Evolutionary conservation across 2,329 filamentous ascomycete species (phyloP).

Genomic region (Paraphaeosphaeria sporulosa): DNA sequence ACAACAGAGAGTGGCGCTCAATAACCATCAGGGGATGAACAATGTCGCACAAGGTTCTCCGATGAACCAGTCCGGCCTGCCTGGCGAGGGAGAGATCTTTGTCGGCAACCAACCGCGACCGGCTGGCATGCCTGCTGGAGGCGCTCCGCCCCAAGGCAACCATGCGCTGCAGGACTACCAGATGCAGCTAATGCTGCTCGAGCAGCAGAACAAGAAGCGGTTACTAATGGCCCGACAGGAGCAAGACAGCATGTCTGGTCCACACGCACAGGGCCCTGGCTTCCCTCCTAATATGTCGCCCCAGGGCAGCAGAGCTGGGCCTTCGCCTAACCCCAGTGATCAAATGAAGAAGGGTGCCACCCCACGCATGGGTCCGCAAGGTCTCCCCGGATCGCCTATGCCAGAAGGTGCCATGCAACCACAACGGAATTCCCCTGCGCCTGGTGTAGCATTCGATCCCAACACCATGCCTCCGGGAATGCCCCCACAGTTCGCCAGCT

Average conservation of each 20-base stretch:
- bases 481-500: slow-evolving; percentile 43
- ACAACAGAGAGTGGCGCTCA: slow-evolving; percentile 82
- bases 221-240: slow-evolving; percentile 83
- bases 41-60: slow-evolving; percentile 81
- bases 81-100: slow-evolving; percentile 45
- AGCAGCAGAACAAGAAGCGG: slow-evolving; percentile 87
- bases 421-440: slow-evolving; percentile 67
- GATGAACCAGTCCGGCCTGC: slow-evolving; percentile 71
- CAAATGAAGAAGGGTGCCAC: slow-evolving; percentile 78
- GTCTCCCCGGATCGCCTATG: slow-evolving; percentile 71
- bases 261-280: slow-evolving; percentile 56
- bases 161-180: slow-evolving; percentile 87
- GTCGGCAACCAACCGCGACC: slow-evolving; percentile 42
- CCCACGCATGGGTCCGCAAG: slow-evolving; percentile 73
- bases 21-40: slow-evolving; percentile 77
- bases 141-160: slow-evolving; percentile 67
- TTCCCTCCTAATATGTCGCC: slow-evolving; percentile 74
- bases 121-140: slow-evolving; percentile 68
- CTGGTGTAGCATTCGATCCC: slow-evolving; percentile 55
- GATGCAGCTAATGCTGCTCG: slow-evolving; percentile 86
- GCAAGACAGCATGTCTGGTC: slow-evolving; percentile 71
- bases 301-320: slow-evolving; percentile 71
- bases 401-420: slow-evolving; percentile 73
- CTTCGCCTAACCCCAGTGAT: slow-evolving; percentile 79
- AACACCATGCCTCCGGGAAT: slow-evolving; percentile 58